Base-by-base conservation (phyloP, 2,329 filamentous ascomycete genomes). In the Drechslerella coelobrocha region DNA sequence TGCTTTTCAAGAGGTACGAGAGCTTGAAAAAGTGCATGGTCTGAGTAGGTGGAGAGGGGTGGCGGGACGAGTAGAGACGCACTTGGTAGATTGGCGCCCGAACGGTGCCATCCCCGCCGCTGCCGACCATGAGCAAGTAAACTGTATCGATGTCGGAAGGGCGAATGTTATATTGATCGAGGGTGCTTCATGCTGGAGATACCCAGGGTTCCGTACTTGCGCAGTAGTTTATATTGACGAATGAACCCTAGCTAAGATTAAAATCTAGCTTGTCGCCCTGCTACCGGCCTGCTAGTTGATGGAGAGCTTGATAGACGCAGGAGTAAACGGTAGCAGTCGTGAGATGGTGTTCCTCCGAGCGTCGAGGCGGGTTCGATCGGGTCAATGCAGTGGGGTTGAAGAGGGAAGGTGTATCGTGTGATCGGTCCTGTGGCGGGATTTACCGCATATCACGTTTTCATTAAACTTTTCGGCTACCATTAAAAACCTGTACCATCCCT, bases 11-110 rank as follows among this genome's bases (percentile, higher is more conserved):
- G 21, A 8, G 8, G 21, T 34, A 24, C 10, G 26, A 2, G 3
- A 43, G 17, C 14, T n/a, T 26, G 23, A 12, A 24, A 1, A 17
- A 14, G 12, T 17, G 4, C 17, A 23, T 31, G 43, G 37, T 55
- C 50, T n/a, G 9, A n/a, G 43, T 5, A 45, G 26, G 27, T 14
- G 12, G 56, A 23, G 8, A 10, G 21, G 17, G 9, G 41, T 34
- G 12, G 34, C 12, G 34, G 34, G 31, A 23, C 23, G 14, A n/a
- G 34, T n/a, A 14, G 41, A 37, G 45, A 37, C 57, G 27, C 56
- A 73, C 69, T 48, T 73, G 69, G 31, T 62, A 57, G 51, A 68
- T 61, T 50, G 69, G 69, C 62, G 69, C 56, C 69, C 69, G 62
- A 51, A 27, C 21, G 34, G 57, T 53, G 24, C 37, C 65, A 69